Conservation (phyloP, 495 filamentous ascomycete genomes). For the Thermothielavioides terrestris region DNA sequence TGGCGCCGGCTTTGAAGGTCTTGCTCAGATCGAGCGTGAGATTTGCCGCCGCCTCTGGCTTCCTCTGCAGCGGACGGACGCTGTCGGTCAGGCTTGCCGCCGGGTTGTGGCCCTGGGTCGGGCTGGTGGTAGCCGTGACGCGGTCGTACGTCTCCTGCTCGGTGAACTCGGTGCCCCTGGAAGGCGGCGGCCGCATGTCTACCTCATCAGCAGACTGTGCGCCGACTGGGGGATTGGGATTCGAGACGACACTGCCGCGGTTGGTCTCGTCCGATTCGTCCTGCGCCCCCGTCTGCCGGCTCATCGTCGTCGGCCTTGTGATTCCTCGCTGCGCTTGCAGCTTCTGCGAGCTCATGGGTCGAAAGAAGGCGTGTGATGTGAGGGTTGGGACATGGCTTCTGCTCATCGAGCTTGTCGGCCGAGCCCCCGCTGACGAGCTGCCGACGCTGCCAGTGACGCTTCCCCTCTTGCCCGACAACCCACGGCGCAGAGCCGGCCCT, state of each 20-base stretch:
- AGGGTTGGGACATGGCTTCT: constrained; percentile 84
- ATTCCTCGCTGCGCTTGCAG: constrained; percentile 80
- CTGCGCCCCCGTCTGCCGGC: constrained; percentile 26
- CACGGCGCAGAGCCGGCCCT: constrained; percentile 38
- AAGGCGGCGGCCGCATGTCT: constrained; percentile 53
- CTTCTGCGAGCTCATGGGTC: constrained; percentile 92
- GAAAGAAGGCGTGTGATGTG: constrained; percentile 84
- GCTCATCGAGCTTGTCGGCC: constrained; percentile 62
- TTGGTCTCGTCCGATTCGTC: constrained; percentile 27
- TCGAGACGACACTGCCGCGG: constrained; percentile 44
- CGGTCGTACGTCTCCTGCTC: constrained; percentile 54
- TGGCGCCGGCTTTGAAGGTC: constrained; percentile 40
- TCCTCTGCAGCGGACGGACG: constrained; percentile 59
- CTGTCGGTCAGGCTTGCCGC: constrained; percentile 66
- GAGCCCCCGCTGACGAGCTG: constrained; percentile 32
- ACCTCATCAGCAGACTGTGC: constrained; percentile 39
- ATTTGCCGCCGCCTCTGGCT: constrained; percentile 41
- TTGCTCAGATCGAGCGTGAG: constrained; percentile 50
- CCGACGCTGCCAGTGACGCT: constrained; percentile 37
- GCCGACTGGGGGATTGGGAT: constrained; percentile 30
- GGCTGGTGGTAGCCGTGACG: constrained; percentile 65
- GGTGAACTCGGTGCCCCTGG: constrained; percentile 71
- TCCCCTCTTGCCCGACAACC: constrained; percentile 31
- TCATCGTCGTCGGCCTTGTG: constrained; percentile 30
- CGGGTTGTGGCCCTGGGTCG: constrained; percentile 53